Conservation (phyloP, 2,329 filamentous ascomycete genomes). For the Fusarium globosum region DNA sequence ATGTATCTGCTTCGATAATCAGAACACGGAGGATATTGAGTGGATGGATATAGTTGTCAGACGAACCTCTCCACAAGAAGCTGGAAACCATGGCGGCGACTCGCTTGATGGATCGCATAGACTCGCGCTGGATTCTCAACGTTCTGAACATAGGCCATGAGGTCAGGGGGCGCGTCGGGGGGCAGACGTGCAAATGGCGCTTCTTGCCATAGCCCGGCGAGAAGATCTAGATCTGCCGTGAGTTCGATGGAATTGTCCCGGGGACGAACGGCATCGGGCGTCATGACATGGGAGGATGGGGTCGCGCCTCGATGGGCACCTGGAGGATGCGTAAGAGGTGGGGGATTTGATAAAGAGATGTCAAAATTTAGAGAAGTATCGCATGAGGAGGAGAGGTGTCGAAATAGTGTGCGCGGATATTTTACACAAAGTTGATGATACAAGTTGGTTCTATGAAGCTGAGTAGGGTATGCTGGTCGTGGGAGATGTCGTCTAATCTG, state of each 20-base stretch:
- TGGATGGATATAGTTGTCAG: not conserved
- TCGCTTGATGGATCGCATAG: slow-evolving; percentile 70
- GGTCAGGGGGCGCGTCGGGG: slow-evolving; percentile 67
- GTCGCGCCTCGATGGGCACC: slow-evolving; percentile 26
- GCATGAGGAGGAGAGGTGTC: not conserved
- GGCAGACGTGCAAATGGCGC: slow-evolving; percentile 70
- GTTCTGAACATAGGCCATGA: slow-evolving; percentile 65
- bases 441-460: not conserved
- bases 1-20: slow-evolving; percentile 70
- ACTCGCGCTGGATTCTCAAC: slow-evolving; percentile 71
- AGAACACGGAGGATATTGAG: not conserved
- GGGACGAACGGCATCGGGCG: slow-evolving; percentile 35
- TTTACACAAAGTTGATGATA: not conserved
- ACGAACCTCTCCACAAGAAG: slow-evolving; percentile 73
- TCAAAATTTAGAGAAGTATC: slow-evolving; percentile 3
- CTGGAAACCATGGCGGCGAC: slow-evolving; percentile 72
- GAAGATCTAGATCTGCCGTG: slow-evolving; percentile 58
- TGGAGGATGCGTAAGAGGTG: not conserved
- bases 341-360: not conserved
- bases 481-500: not conserved
- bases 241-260: slow-evolving; percentile 36
- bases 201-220: slow-evolving; percentile 70
- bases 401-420: not conserved
- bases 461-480: not conserved
- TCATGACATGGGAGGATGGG: slow-evolving; percentile 41